A percentile compares a stretch with the other conserved stretches of the same genome.
Evolutionary conservation across 2,329 filamentous ascomycete genomes (phyloP).

Genomic region (Apiospora arundinis): DNA sequence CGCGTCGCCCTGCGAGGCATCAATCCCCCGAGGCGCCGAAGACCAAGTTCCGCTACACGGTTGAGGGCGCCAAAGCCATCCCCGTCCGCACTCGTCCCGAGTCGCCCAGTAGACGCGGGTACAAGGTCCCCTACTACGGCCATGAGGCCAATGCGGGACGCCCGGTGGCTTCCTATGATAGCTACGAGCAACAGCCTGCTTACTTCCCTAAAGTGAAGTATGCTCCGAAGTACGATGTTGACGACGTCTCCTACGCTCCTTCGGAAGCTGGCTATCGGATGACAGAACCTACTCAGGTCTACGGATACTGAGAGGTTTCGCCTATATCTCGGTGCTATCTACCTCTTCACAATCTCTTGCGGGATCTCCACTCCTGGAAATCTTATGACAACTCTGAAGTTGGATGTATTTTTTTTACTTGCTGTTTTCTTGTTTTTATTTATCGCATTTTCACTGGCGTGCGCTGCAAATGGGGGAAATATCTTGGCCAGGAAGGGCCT

Average conservation of each 20-base stretch:
- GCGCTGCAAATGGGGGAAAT: neutral
- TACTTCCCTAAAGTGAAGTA: constrained; percentile 23
- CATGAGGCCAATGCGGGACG: constrained; percentile 22
- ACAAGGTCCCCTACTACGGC: constrained; percentile 14
- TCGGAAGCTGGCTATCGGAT: neutral
- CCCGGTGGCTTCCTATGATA: constrained; percentile 14
- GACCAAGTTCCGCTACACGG: constrained; percentile 25
- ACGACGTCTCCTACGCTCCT: constrained; percentile 20
- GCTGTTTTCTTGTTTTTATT: neutral
- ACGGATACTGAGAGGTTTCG: neutral
- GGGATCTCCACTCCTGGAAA: neutral
- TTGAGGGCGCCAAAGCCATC: constrained; percentile 19
- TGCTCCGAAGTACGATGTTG: neutral
- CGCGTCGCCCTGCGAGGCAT: constrained; percentile 18
- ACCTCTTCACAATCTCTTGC: neutral
- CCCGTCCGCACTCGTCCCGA: neutral
- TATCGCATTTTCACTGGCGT: constrained; percentile 18
- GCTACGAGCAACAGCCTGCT: constrained; percentile 7
- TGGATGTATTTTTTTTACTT: constrained; percentile 6
- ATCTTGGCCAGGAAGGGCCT: neutral
- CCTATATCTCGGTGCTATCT: neutral
- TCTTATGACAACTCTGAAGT: neutral
- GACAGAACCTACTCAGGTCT: neutral
- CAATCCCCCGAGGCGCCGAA: constrained; percentile 22
- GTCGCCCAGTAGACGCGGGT: neutral